Base-by-base conservation (phyloP, 2,329 filamentous ascomycete species). In the Daldinia sp. region DNA sequence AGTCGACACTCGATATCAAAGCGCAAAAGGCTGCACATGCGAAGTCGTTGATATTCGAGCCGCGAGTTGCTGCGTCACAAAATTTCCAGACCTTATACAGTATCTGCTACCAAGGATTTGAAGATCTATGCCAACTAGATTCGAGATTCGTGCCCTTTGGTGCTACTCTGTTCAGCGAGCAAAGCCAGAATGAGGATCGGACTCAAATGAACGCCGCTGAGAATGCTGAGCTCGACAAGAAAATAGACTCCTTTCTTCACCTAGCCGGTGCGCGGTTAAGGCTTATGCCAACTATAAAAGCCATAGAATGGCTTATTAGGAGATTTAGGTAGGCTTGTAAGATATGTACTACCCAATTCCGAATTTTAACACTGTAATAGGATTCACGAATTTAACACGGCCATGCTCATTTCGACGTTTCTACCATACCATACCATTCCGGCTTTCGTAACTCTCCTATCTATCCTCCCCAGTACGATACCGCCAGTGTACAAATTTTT, bases 41-140 rank as follows among this genome's bases (percentile, higher is more conserved):
- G 72, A 95, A 98, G 81, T 99, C 96, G 60, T 84, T 99, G 69
- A 93, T 99, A 67, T 99, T 97, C 83, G 94, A 97, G 75, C 88
- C 92, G 67, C 89, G 90, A 77, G 86, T 95, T 74, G 96, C 96
- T 57, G 91, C 92, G 5, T 90, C 90, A 15, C 96, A 99, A 83
- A 96, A 91, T 76, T 97, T 95, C 80, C 93, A 97, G 77, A 92
- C 91, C 4, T 87, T 99, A 65, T 98, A 92, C 79, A 88, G 92
- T 63, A 88, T 97, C 78, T 98, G 95, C 78, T 85, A 90, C 73
- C 93, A 97, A 76, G 96, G 94, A 1, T 99, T 95, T 77, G 89
- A 94, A 71, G 96, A 99, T 77, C 85, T 99, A 65, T 98, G 96
- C 80, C 89, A 90, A 73, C 86, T 99, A 60, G 97, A 99, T 79